phyloP scores from a whole-genome alignment of 1,284 basidiomycete species.

The Boletus calvinii region DNA sequence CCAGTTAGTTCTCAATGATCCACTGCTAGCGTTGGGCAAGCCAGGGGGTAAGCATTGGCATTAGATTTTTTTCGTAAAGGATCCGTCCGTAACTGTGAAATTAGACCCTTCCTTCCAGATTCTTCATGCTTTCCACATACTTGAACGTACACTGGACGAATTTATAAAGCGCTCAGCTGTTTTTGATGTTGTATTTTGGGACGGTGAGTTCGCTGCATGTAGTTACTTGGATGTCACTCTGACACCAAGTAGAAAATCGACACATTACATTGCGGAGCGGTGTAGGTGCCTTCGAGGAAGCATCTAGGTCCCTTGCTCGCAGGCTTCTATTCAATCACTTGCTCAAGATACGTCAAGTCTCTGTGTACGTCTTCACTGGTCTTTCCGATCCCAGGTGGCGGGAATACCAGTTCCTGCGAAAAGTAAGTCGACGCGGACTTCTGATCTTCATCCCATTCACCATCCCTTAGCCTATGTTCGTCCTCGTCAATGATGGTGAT shows the following conservation, averaged over 20 bases:
- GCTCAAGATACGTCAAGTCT: constrained; percentile 35
- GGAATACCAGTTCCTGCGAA: constrained; percentile 41
- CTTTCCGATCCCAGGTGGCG: constrained; percentile 50
- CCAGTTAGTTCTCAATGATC: constrained; percentile 56
- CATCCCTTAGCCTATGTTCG: constrained; percentile 59
- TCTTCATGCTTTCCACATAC: constrained; percentile 53
- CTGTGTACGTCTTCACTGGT: constrained; percentile 45
- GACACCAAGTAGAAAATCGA: constrained; percentile 37
- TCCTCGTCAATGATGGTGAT: constrained; percentile 57
- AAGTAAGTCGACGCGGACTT: constrained; percentile 32
- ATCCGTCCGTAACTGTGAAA: background rate
- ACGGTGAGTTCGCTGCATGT: constrained; percentile 40
- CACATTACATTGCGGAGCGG: constrained; percentile 44
- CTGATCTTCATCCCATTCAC: constrained; percentile 2
- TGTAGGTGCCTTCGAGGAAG: constrained; percentile 33
- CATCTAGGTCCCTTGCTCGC: constrained; percentile 53
- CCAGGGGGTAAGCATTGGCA: constrained; percentile 37
- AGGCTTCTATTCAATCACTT: constrained; percentile 52
- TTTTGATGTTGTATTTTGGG: constrained; percentile 67
- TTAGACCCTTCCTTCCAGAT: constrained; percentile 59
- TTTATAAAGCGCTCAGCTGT: constrained; percentile 49
- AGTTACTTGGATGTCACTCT: background rate
- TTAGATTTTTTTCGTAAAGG: background rate
- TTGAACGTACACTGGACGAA: constrained; percentile 52
- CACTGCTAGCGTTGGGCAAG: constrained; percentile 52